Evolutionary conservation across 495 filamentous ascomycete genomes (phyloP).

Genomic region (Daldinia loculata): DNA sequence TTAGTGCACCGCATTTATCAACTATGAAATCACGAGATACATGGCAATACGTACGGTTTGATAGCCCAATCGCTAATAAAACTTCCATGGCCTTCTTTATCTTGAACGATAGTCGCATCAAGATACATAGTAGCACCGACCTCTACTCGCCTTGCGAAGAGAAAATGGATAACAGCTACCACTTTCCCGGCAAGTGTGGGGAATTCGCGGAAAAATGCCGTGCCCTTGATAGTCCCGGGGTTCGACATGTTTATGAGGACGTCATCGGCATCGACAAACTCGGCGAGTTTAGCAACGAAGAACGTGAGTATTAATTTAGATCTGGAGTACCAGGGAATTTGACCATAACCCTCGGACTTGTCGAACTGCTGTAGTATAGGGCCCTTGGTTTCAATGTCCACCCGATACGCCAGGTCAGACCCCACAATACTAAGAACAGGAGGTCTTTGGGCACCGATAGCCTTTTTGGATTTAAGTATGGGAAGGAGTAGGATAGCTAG

Average conservation of each 20-base stretch:
- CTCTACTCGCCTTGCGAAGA: neutral
- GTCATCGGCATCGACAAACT: neutral
- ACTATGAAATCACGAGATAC: neutral
- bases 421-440: neutral
- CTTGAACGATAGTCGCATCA: neutral
- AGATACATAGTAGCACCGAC: neutral
- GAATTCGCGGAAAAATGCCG: neutral
- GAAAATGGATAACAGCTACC: neutral
- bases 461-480: neutral
- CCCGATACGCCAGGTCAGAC: neutral
- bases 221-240: neutral
- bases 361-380: neutral
- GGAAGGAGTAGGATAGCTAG: constrained; percentile 7
- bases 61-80: neutral
- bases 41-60: neutral
- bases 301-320: neutral
- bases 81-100: neutral
- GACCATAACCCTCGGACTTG: neutral
- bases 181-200: neutral
- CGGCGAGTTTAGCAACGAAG: neutral
- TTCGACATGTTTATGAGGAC: constrained; percentile 2
- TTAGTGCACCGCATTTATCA: neutral
- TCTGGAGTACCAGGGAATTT: neutral
- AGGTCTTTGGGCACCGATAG: neutral
- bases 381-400: neutral